Percentiles rank a stretch among this genome's conserved stretches.
Conservation (phyloP, 371 early-diverging fungal species). For the Mucor velutinosus region DNA sequence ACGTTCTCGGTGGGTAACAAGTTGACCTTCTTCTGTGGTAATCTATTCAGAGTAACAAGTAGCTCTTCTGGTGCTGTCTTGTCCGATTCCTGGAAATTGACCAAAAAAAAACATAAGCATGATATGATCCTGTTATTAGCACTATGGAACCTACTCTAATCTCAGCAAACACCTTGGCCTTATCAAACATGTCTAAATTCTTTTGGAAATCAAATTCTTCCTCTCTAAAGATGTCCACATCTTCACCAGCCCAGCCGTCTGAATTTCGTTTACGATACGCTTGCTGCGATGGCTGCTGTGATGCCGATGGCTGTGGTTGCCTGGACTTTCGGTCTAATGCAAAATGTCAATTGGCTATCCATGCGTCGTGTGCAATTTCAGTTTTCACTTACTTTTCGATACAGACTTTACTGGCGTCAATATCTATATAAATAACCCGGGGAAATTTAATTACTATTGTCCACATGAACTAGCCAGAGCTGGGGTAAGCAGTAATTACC, state of each 20-base stretch:
- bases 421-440: not conserved
- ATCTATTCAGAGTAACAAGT: slow-evolving; percentile 68
- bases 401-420: slow-evolving; percentile 7
- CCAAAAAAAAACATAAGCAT: not conserved
- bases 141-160: slow-evolving; percentile 54
- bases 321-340: slow-evolving; percentile 17
- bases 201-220: slow-evolving; percentile 86
- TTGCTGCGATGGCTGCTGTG: not conserved
- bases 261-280: slow-evolving; percentile 2
- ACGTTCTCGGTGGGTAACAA: slow-evolving; percentile 63
- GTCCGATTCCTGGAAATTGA: slow-evolving; percentile 57
- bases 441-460: not conserved
- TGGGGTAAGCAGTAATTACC: not conserved
- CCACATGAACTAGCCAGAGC: not conserved
- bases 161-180: slow-evolving; percentile 79
- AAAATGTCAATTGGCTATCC: not conserved
- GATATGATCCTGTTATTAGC: not conserved
- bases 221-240: slow-evolving; percentile 59
- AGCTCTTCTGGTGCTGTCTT: slow-evolving; percentile 71
- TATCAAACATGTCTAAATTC: slow-evolving; percentile 78
- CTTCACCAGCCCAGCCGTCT: slow-evolving; percentile 61
- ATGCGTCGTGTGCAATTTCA: not conserved
- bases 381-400: slow-evolving; percentile 16
- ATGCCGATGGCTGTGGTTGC: slow-evolving; percentile 9
- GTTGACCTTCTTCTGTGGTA: slow-evolving; percentile 43